Percentiles rank a stretch among this genome's conserved stretches.
Evolutionary conservation across 2,329 filamentous ascomycete species (phyloP).

Genomic region (Hypoxylon sp.): DNA sequence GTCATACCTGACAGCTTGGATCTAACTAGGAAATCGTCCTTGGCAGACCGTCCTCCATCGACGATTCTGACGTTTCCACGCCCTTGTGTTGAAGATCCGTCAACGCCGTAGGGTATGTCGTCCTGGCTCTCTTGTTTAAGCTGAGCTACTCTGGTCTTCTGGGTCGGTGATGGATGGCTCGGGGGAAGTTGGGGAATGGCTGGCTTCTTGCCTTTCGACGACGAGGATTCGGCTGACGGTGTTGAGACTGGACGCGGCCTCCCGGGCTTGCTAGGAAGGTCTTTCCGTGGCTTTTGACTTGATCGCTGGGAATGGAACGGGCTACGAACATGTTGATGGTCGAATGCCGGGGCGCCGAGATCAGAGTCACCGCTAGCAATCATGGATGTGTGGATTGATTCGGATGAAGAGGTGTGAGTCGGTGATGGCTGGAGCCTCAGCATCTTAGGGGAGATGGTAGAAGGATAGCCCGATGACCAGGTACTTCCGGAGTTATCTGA

Average conservation of each 20-base stretch:
- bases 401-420: slow-evolving; percentile 50
- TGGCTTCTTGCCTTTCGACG: slow-evolving; percentile 38
- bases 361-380: slow-evolving; percentile 43
- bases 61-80: not conserved
- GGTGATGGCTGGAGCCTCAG: slow-evolving; percentile 52
- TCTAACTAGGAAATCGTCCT: slow-evolving; percentile 67
- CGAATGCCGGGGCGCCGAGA: slow-evolving; percentile 34
- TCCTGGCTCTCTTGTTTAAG: slow-evolving; percentile 25
- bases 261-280: slow-evolving; percentile 48
- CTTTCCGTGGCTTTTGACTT: slow-evolving; percentile 46
- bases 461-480: slow-evolving; percentile 42
- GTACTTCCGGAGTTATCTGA: slow-evolving; percentile 22
- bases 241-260: slow-evolving; percentile 35
- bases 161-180: slow-evolving; percentile 17
- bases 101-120: not conserved
- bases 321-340: slow-evolving; percentile 34
- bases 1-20: slow-evolving; percentile 70
- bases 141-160: slow-evolving; percentile 26
- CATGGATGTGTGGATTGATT: slow-evolving; percentile 45
- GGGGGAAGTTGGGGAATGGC: slow-evolving; percentile 16
- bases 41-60: slow-evolving; percentile 51
- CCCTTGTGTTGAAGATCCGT: slow-evolving; percentile 6
- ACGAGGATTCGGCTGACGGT: slow-evolving; percentile 13
- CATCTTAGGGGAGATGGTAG: slow-evolving; percentile 53
- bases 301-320: slow-evolving; percentile 32